A percentile compares a stretch with the other conserved stretches of the same genome.
These are phyloP conservation scores for Wickerhamomyces subpelliculosus DNA, from an alignment of 805 yeast genomes.

Conservation along the genomic window DNA sequence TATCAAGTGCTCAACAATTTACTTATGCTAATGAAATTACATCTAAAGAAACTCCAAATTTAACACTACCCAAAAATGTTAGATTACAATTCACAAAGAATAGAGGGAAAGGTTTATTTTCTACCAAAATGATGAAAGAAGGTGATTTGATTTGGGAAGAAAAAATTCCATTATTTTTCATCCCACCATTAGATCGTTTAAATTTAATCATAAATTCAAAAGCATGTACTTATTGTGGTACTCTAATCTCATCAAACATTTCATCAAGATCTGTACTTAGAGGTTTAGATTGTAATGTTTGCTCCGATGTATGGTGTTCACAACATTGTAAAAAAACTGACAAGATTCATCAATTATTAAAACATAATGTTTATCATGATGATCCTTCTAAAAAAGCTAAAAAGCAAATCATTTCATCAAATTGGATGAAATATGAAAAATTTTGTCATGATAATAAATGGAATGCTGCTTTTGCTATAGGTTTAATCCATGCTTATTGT, in stretches of 20 bases:
- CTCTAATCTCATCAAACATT: conserved; percentile 20
- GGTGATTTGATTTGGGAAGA: conserved; percentile 61
- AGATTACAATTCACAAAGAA: conserved; percentile 40
- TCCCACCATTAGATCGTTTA: conserved; percentile 64
- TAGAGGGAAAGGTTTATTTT: conserved; percentile 57
- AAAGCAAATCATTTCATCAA: conserved; percentile 31
- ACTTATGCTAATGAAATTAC: conserved; percentile 49
- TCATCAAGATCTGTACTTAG: conserved; percentile 18
- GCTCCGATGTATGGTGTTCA: conserved; percentile 69
- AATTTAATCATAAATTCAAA: conserved; percentile 51
- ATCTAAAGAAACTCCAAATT: conserved; percentile 41
- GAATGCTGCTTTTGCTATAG: conserved; percentile 62
- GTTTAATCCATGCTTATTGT: conserved; percentile 43
- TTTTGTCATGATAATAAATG: conserved; percentile 60
- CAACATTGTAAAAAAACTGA: conserved; percentile 50
- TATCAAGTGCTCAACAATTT: conserved; percentile 34
- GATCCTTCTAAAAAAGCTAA: conserved; percentile 30
- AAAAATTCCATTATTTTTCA: conserved; percentile 43
- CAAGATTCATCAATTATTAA: conserved; percentile 44
- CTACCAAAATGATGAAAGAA: conserved; percentile 36
- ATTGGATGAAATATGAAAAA: conserved; percentile 50
- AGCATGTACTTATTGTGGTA: conserved; percentile 70
- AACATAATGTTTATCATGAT: conserved; percentile 40
- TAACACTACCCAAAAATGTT: conserved; percentile 35
- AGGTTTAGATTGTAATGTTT: conserved; percentile 60